Base-by-base conservation (phyloP, 106 monocot genomes). In the Apostasia shenzhenica region DNA sequence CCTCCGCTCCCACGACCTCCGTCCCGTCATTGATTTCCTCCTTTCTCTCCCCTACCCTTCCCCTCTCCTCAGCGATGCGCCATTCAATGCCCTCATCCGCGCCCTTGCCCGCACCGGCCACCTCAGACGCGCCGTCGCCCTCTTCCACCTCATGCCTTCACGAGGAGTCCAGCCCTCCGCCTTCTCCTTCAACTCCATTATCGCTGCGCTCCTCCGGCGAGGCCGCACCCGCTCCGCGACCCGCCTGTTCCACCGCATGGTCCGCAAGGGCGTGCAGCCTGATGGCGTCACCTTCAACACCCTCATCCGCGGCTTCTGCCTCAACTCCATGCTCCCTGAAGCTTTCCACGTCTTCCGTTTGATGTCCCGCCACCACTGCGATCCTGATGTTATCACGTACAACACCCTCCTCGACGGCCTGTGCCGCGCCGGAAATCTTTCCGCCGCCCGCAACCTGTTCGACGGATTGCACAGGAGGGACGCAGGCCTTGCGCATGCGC, bases 261-360 rank as follows among this genome's bases (percentile, higher is more conserved):
- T 77, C 57, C 64, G 64, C 2, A 6, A 67, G 37, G 10, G 45
- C 14, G 63, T 90, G 9, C 3, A 48, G 4, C 86, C 92, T 0
- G 93, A 99, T 40, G 60, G 67, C 48, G 81, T 84, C 73, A 93
- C 90, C n/a, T 86, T 90, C 70, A 99, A 93, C 71, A 90, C 84
- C 52, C 77, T 93, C 58, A 78, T 99, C 61, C 76, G 85, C 0
- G 99, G 99, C 13, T 75, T 90, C 73, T 93, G 87, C 71, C 57
- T 81, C 48, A 90, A 83, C 43, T 56, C 83, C 26, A 59, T 63
- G 77, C 67, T 85, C 1, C 54, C 66, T 2, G 83, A 87, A 11
- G 85, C 75, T 1, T 85, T 93, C 73, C 59, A 61, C n/a, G 57
- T 78, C 55, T 99, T 93, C 73, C 72, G 55, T 5, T 56, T 75